These are phyloP conservation scores for Aureobasidium pullulans DNA, from an alignment of 2,329 filamentous ascomycete species.

Conservation along the genomic window DNA sequence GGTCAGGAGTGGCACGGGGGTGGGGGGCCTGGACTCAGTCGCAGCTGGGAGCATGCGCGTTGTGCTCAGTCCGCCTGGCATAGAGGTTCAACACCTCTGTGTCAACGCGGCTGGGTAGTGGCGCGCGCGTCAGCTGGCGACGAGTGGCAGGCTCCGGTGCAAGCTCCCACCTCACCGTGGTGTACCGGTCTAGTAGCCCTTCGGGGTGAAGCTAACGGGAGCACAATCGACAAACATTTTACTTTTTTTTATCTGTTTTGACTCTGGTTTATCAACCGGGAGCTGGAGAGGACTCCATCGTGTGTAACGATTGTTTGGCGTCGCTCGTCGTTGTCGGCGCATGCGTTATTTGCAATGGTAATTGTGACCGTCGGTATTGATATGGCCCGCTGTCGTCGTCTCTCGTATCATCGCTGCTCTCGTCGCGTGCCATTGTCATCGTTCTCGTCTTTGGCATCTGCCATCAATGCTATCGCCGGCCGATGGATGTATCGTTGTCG, in stretches of 20 bases:
- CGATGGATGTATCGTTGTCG: neutral
- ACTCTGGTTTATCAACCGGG: neutral
- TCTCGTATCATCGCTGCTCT: neutral
- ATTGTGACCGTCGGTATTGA: too few relatives aligned
- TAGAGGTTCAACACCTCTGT: neutral
- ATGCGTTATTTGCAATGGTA: too few relatives aligned
- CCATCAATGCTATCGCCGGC: too few relatives aligned
- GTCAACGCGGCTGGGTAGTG: neutral
- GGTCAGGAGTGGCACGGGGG: neutral
- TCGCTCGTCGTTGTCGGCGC: too few relatives aligned
- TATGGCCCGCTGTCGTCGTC: too few relatives aligned
- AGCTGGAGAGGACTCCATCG: neutral
- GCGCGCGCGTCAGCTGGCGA: neutral
- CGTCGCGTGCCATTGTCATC: neutral
- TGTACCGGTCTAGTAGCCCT: constrained; percentile 2
- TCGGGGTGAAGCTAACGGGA: constrained; percentile 2
- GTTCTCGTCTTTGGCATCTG: too few relatives aligned
- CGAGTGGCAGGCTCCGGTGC: neutral
- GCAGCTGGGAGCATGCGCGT: neutral
- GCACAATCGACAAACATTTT: neutral
- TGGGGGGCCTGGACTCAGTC: neutral
- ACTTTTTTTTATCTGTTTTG: neutral
- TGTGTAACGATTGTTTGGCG: too few relatives aligned
- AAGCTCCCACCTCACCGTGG: constrained; percentile 6
- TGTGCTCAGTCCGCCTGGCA: neutral